These are phyloP conservation scores for Suillus subaureus DNA, from an alignment of 768 basidiomycete species.

Conservation along the genomic window DNA sequence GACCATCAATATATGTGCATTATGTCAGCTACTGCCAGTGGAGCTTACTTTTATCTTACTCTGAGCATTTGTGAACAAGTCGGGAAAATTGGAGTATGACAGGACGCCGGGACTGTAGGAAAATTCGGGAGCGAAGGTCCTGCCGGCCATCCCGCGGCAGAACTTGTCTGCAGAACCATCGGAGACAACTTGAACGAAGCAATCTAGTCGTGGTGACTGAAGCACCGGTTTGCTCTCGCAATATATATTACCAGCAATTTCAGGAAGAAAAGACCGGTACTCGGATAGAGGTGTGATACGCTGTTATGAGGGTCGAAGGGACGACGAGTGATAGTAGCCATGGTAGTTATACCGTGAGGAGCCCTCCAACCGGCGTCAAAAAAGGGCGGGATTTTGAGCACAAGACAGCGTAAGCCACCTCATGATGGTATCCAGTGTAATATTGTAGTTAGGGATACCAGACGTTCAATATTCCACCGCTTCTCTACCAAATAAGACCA, in stretches of 20 bases:
- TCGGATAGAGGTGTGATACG: neutral
- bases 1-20: neutral
- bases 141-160: neutral
- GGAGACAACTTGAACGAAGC: neutral
- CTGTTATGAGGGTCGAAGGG: neutral
- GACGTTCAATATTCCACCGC: conserved; percentile 42
- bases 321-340: neutral
- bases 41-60: neutral
- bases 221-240: neutral
- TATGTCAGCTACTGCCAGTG: neutral
- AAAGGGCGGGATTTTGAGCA: neutral
- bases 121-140: neutral
- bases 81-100: neutral
- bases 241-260: neutral
- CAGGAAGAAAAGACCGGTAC: neutral
- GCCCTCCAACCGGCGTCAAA: neutral
- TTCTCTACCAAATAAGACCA: conserved; percentile 46
- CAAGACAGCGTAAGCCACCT: neutral
- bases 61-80: neutral
- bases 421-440: conserved; percentile 35
- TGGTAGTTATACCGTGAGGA: neutral
- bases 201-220: neutral
- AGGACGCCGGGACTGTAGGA: neutral
- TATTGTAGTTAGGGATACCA: conserved; percentile 28
- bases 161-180: neutral